Percentiles rank a stretch among this genome's conserved stretches.
Evolutionary conservation across 2,329 filamentous ascomycete genomes (phyloP).

Genomic region (Geosmithia morbida): DNA sequence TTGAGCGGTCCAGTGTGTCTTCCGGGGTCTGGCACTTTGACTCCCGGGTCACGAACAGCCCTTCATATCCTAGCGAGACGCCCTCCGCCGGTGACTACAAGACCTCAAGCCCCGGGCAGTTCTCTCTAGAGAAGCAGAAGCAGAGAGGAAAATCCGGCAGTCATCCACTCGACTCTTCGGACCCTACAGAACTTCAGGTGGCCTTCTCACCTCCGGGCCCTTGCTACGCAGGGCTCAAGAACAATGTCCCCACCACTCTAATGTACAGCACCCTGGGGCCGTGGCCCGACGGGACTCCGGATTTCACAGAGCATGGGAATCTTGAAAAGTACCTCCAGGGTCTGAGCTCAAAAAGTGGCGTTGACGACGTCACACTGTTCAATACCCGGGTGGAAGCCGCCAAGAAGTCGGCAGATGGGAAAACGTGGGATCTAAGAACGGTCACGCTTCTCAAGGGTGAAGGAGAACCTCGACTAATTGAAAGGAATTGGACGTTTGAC

Average conservation of each 20-base stretch:
- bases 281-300: constrained; percentile 46
- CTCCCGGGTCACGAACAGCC: constrained; percentile 11
- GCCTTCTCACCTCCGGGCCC: constrained; percentile 21
- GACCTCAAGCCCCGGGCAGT: constrained; percentile 3
- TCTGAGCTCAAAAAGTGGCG: constrained; percentile 33
- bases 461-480: constrained; percentile 10
- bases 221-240: constrained; percentile 46
- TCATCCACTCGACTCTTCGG: constrained; percentile 2
- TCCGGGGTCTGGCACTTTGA: constrained; percentile 26
- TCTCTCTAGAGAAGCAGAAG: neutral
- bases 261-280: constrained; percentile 24
- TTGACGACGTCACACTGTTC: constrained; percentile 34
- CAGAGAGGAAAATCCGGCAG: neutral
- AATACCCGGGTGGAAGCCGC: constrained; percentile 42
- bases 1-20: constrained; percentile 16
- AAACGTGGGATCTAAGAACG: constrained; percentile 36
- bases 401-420: constrained; percentile 23
- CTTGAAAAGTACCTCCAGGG: constrained; percentile 47
- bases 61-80: constrained; percentile 15
- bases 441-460: constrained; percentile 20
- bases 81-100: constrained; percentile 13
- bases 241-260: constrained; percentile 56
- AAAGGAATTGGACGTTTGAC: constrained; percentile 34
- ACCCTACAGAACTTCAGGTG: neutral
- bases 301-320: constrained; percentile 40